Evolutionary conservation across 768 basidiomycete genomes (phyloP).

Genomic region (Pulveroboletus ravenelii): DNA sequence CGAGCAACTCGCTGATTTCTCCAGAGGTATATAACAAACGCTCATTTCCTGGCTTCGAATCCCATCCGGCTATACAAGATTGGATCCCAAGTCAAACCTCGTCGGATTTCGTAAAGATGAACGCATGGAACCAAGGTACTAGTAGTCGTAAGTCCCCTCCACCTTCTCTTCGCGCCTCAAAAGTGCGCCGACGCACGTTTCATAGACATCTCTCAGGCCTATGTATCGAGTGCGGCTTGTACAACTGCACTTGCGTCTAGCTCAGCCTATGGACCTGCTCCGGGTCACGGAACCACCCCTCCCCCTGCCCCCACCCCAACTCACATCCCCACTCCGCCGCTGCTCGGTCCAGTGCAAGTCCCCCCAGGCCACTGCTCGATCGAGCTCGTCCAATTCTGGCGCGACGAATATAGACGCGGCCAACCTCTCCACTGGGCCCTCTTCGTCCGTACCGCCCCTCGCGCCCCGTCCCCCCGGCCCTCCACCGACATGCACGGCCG

Average conservation of each 20-base stretch:
- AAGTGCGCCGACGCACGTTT: background rate
- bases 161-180: background rate
- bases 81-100: background rate
- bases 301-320: background rate
- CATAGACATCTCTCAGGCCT: conserved; percentile 1
- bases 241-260: background rate
- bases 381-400: conserved; percentile 31
- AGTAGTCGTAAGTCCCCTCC: conserved; percentile 1
- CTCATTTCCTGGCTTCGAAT: background rate
- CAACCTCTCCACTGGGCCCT: conserved; percentile 28
- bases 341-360: conserved; percentile 12
- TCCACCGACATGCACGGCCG: background rate
- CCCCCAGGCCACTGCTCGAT: conserved; percentile 18
- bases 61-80: background rate
- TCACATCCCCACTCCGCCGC: background rate
- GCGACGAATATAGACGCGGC: conserved; percentile 6
- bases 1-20: background rate
- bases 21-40: conserved; percentile 8
- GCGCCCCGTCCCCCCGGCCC: background rate
- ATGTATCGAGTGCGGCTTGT: background rate
- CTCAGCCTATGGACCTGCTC: background rate
- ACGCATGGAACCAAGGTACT: background rate
- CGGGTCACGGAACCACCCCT: background rate
- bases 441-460: conserved; percentile 22
- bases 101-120: background rate